A percentile compares a stretch with the other conserved stretches of the same genome.
phyloP scores from a whole-genome alignment of 2,329 filamentous ascomycete genomes.

The Alternaria sp. region DNA sequence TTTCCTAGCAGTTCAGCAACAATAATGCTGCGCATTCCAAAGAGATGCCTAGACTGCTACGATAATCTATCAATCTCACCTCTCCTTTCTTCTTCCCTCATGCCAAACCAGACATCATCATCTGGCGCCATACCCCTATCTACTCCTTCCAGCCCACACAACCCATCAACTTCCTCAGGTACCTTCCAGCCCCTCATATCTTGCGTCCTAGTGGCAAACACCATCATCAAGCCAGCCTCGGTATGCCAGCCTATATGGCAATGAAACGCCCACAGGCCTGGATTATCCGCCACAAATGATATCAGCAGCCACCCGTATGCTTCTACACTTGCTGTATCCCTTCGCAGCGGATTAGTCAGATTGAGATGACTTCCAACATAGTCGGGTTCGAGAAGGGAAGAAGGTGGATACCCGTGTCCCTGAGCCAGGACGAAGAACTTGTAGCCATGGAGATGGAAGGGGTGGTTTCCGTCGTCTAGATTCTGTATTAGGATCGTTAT shows the following conservation, averaged over 20 bases:
- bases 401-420: constrained; percentile 50
- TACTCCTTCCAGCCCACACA: constrained; percentile 59
- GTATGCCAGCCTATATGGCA: constrained; percentile 75
- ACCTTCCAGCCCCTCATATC: constrained; percentile 54
- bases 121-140: constrained; percentile 56
- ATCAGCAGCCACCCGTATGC: constrained; percentile 74
- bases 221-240: constrained; percentile 58
- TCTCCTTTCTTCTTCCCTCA: constrained; percentile 10
- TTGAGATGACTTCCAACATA: constrained; percentile 37
- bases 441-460: constrained; percentile 56
- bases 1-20: background rate
- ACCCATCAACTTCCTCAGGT: constrained; percentile 54
- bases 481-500: constrained; percentile 47
- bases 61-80: background rate
- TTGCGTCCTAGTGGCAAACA: constrained; percentile 62
- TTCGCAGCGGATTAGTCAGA: constrained; percentile 59
- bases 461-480: constrained; percentile 39
- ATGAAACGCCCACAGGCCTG: constrained; percentile 69
- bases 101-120: constrained; percentile 58
- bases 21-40: background rate
- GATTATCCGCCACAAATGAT: constrained; percentile 67
- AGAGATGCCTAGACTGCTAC: background rate
- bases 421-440: constrained; percentile 12
- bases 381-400: constrained; percentile 65
- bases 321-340: constrained; percentile 73